Conservation (phyloP, 1,139 yeast species). For the Sugiyamaella grinbergsii region DNA sequence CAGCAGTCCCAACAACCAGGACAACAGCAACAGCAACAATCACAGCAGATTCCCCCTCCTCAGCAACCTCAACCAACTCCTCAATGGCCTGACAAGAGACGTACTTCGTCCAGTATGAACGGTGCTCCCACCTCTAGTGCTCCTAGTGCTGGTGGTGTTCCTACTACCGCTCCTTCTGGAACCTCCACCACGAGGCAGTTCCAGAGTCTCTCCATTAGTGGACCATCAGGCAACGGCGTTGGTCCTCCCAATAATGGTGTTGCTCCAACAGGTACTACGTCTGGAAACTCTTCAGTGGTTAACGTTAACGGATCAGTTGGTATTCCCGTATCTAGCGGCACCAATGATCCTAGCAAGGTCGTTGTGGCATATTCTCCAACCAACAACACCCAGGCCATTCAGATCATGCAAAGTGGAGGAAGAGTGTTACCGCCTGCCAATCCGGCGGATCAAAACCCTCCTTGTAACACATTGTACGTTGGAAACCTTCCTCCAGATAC, state of each 20-base stretch:
- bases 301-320: slow-evolving; percentile 13
- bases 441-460: slow-evolving; percentile 99
- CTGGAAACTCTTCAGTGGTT: slow-evolving; percentile 3
- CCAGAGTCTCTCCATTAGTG: slow-evolving; percentile 24
- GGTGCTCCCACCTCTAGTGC: slow-evolving; percentile 5
- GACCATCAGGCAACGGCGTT: slow-evolving; percentile 6
- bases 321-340: slow-evolving; percentile 12
- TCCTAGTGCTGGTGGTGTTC: slow-evolving; percentile 2
- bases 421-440: slow-evolving; percentile 90
- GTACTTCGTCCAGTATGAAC: slow-evolving; percentile 13
- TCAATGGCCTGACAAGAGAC: slow-evolving; percentile 21
- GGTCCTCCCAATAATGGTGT: slow-evolving; percentile 1
- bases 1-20: slow-evolving; percentile 9
- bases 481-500: slow-evolving; percentile 98
- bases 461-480: slow-evolving; percentile 94
- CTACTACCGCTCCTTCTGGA: slow-evolving; percentile 18
- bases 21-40: slow-evolving; percentile 2
- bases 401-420: slow-evolving; percentile 44
- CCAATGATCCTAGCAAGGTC: slow-evolving; percentile 32
- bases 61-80: slow-evolving; percentile 21
- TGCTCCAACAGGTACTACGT: slow-evolving; percentile 3
- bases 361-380: slow-evolving; percentile 42
- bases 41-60: slow-evolving; percentile 20
- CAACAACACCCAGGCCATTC: slow-evolving; percentile 40
- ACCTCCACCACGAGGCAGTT: slow-evolving; percentile 23